Percentiles rank a stretch among this genome's conserved stretches.
These are phyloP conservation scores for Euptelea pleiosperma DNA, from an alignment of 164 flowering plant species.

Conservation along the genomic window DNA sequence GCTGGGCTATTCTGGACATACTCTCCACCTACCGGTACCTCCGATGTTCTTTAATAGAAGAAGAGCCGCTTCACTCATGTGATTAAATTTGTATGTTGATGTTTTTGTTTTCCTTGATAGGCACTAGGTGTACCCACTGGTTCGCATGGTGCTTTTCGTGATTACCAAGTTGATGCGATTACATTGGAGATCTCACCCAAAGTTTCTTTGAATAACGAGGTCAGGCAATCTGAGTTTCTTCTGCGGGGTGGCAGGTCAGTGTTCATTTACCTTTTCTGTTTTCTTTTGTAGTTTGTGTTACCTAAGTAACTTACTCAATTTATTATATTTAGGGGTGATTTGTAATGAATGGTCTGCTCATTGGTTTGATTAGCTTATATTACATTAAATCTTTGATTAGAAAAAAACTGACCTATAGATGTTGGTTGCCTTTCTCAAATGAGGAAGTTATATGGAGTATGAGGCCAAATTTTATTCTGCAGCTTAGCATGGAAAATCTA, in stretches of 20 bases:
- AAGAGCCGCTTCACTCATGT: neutral
- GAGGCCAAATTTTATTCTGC: too few relatives aligned
- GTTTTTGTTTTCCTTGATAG: conserved; percentile 27
- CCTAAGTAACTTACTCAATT: neutral
- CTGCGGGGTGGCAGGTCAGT: conserved; percentile 34
- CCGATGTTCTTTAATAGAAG: too few relatives aligned
- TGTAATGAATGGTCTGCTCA: neutral
- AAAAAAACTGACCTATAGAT: too few relatives aligned
- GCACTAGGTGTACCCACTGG: conserved; percentile 77
- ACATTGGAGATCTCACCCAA: conserved; percentile 70
- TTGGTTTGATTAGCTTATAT: too few relatives aligned
- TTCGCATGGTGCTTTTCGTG: conserved; percentile 66
- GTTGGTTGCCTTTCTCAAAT: too few relatives aligned
- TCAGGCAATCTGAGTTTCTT: conserved; percentile 49
- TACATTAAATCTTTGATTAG: too few relatives aligned
- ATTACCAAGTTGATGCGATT: conserved; percentile 87
- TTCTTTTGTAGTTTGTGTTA: neutral
- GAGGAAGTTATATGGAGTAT: too few relatives aligned
- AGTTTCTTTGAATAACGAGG: conserved; percentile 34
- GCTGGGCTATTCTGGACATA: too few relatives aligned
- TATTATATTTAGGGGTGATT: neutral
- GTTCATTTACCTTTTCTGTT: neutral
- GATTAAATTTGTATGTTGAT: neutral
- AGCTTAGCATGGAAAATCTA: too few relatives aligned
- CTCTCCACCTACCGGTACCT: too few relatives aligned